These are phyloP conservation scores for Cunninghamia lanceolata DNA, from an alignment of 75 land plant species.

Conservation along the genomic window DNA sequence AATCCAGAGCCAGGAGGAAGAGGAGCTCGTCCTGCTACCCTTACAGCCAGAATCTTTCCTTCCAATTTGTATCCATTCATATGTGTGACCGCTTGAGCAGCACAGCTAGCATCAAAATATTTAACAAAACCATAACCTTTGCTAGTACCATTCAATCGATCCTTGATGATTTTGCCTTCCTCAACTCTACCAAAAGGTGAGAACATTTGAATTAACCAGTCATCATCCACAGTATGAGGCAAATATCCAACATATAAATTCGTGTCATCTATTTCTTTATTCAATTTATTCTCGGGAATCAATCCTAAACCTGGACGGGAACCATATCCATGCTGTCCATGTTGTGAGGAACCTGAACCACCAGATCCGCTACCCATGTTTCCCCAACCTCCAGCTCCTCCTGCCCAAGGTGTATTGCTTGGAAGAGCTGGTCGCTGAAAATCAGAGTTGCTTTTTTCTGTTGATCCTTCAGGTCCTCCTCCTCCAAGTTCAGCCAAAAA, in stretches of 20 bases:
- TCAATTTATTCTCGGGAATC: neutral
- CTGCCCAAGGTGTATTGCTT: slow-evolving; percentile 10
- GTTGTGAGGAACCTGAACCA: neutral
- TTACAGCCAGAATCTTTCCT: slow-evolving; percentile 31
- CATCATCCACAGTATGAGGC: slow-evolving; percentile 34
- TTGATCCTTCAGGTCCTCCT: neutral
- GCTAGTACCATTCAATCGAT: slow-evolving; percentile 35
- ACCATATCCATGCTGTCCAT: neutral
- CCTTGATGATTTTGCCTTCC: slow-evolving; percentile 30
- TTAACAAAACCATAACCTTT: slow-evolving; percentile 63
- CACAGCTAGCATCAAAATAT: slow-evolving; percentile 18
- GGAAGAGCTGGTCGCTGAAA: slow-evolving; percentile 6
- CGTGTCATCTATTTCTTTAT: slow-evolving; percentile 31
- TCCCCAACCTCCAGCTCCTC: slow-evolving; percentile 12
- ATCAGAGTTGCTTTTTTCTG: neutral
- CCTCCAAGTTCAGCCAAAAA: slow-evolving; percentile 29
- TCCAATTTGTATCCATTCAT: slow-evolving; percentile 47
- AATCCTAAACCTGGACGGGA: slow-evolving; percentile 6
- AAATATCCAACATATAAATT: slow-evolving; percentile 50
- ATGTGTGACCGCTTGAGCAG: slow-evolving; percentile 25
- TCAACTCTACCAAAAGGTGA: slow-evolving; percentile 40
- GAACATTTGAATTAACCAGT: slow-evolving; percentile 27
- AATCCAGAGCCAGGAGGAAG: slow-evolving; percentile 1
- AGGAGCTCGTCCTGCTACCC: slow-evolving; percentile 29
- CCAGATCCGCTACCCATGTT: neutral